Percentiles rank a stretch among this genome's conserved stretches.
These are phyloP conservation scores for Metahyphopichia silvanorum DNA, from an alignment of 805 yeast species.

Conservation along the genomic window DNA sequence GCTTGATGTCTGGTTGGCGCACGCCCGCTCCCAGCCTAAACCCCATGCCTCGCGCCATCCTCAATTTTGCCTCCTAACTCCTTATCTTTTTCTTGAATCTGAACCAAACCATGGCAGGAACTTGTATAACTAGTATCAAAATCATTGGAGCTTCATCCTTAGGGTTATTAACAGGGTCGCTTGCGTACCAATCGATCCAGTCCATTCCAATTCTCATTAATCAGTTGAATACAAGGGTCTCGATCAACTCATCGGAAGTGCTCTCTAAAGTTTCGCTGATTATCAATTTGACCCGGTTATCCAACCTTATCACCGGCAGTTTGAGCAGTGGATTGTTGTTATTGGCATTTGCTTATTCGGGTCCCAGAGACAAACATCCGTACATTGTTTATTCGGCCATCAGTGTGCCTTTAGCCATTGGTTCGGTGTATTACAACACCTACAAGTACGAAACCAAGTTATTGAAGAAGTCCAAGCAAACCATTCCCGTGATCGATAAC, in stretches of 20 bases:
- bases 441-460: conserved; percentile 14
- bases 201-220: conserved; percentile 26
- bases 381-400: conserved; percentile 65
- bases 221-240: conserved; percentile 20
- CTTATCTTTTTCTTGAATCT: background rate
- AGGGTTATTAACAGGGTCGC: conserved; percentile 59
- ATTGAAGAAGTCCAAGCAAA: conserved; percentile 6
- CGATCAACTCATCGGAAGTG: conserved; percentile 10
- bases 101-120: conserved; percentile 14
- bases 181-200: conserved; percentile 38
- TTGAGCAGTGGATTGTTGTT: conserved; percentile 50
- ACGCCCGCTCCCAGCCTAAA: conserved; percentile 1
- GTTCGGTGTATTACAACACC: conserved; percentile 14
- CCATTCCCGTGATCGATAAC: background rate
- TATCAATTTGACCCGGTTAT: conserved; percentile 18
- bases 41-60: background rate
- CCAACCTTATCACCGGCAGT: conserved; percentile 38
- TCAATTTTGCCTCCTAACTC: no score
- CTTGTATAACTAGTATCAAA: conserved; percentile 48
- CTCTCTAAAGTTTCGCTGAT: conserved; percentile 17
- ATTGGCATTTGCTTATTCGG: conserved; percentile 55
- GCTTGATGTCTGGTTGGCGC: no score
- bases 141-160: conserved; percentile 62
- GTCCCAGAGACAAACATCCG: conserved; percentile 62
- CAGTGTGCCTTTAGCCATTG: conserved; percentile 46